Evolutionary conservation across 208 protist genomes (phyloP).

Genomic region (Trypanosoma theileri): DNA sequence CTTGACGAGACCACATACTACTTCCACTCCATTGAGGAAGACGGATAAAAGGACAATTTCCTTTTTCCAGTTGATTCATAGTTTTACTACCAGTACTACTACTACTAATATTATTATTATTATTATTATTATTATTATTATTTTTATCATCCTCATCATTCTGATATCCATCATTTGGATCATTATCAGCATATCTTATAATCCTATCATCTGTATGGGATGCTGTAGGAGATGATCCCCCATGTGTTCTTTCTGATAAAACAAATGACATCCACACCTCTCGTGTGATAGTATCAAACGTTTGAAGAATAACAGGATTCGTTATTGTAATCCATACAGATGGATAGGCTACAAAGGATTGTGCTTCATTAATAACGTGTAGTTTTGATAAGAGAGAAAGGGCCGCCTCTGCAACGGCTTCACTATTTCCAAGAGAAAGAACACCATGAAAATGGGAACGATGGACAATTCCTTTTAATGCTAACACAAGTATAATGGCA

Average conservation of each 20-base stretch:
- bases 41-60: not conserved
- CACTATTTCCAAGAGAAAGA: slow-evolving; percentile 54
- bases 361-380: slow-evolving; percentile 68
- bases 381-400: slow-evolving; percentile 61
- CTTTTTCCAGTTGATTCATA: not conserved
- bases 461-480: slow-evolving; percentile 74
- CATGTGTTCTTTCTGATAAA: no score
- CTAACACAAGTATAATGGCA: slow-evolving; percentile 57
- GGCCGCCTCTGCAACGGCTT: slow-evolving; percentile 72
- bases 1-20: slow-evolving; percentile 36
- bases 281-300: slow-evolving; percentile 30
- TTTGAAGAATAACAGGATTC: slow-evolving; percentile 19
- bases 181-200: not conserved
- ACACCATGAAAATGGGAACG: slow-evolving; percentile 75
- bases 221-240: no score
- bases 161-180: slow-evolving; percentile 16
- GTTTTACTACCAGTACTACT: not conserved
- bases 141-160: not conserved
- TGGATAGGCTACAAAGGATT: slow-evolving; percentile 43
- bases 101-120: not conserved
- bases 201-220: not conserved
- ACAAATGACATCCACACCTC: slow-evolving; percentile 33
- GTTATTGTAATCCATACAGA: slow-evolving; percentile 62
- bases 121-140: not conserved
- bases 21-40: slow-evolving; percentile 22